Evolutionary conservation across 129 eudicot species (phyloP), one percentile per base, ranked within the genome.

Genomic region (Heracleum sosnowskyi): DNA sequence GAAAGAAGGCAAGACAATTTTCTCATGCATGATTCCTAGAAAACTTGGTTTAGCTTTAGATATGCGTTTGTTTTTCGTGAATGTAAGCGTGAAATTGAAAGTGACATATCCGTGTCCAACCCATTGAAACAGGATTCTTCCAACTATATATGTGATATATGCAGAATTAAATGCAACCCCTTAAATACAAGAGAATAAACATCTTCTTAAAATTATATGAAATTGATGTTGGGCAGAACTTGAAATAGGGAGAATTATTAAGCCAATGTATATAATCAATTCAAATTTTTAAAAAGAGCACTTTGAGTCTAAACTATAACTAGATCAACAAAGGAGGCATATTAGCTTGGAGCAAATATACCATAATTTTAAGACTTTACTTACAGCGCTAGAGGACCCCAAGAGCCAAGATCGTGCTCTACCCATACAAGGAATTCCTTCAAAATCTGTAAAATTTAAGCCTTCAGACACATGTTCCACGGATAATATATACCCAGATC

Each of bases 381-480:
- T 89, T 85, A 64, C 71, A 64, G 39, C 17, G 34, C 71, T 31
- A 64, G 71, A 64, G 71, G 71, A 64, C 71, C 71, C 71, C 71
- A 64, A 29, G 6, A 12, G 37, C 71, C 71, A 29, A 64, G 39
- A 64, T 64, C 71, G 5, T 31, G 24, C 7, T 64, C 39, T 28
- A 64, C 13, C 71, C 71, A 64, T 64, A 13, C 0, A 3, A 64
- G 71, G 36, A 64, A 64, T 7, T 64, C 37, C 71, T 64, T 64
- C 71, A 64, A 64, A 0, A 64, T 64, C 98, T 93, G 89, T 41
- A 29, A 80, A 70, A 75, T 37, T 63, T 33, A 74, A 81, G 44
- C 24, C 63, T 57, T 20, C 63, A 69, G 74, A 34, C 24, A 46
- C 24, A 46, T 40, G 64, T 41, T 31, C 28, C 37, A 31, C 2